Conservation (phyloP, 495 filamentous ascomycete species). For the Penicillium waksmanii region DNA sequence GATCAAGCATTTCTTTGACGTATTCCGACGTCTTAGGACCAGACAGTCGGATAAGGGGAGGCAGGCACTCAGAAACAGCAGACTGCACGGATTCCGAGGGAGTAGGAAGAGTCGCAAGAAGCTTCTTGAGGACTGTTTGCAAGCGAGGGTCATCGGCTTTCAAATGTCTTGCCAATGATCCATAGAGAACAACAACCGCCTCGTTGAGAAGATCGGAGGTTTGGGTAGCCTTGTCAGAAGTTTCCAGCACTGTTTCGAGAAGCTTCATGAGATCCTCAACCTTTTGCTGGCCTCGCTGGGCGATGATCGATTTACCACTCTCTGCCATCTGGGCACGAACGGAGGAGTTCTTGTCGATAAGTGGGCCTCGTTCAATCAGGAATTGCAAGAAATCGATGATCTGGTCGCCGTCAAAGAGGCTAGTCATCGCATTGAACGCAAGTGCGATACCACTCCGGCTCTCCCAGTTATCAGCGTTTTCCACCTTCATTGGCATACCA, state of each 20-base stretch:
- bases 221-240: constrained; percentile 76
- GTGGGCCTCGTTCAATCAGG: constrained; percentile 79
- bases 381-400: constrained; percentile 81
- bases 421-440: constrained; percentile 79
- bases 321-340: constrained; percentile 94
- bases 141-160: constrained; percentile 80
- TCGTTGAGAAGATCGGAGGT: constrained; percentile 88
- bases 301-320: constrained; percentile 80
- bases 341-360: constrained; percentile 74
- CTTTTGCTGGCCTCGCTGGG: constrained; percentile 72
- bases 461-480: constrained; percentile 88
- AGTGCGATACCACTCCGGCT: constrained; percentile 83
- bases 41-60: constrained; percentile 81
- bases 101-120: constrained; percentile 84
- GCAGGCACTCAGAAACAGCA: constrained; percentile 90
- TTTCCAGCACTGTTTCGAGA: constrained; percentile 82
- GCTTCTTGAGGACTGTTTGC: constrained; percentile 78
- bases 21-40: constrained; percentile 77
- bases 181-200: constrained; percentile 95
- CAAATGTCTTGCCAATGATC: constrained; percentile 86
- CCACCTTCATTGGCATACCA: constrained; percentile 86
- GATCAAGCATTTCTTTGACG: constrained; percentile 76
- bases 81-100: constrained; percentile 98
- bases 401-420: constrained; percentile 65
- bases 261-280: constrained; percentile 91